Percentiles rank a stretch among this genome's conserved stretches.
Conservation (phyloP, 176 grass and related monocot species). For the Cocos nucifera region DNA sequence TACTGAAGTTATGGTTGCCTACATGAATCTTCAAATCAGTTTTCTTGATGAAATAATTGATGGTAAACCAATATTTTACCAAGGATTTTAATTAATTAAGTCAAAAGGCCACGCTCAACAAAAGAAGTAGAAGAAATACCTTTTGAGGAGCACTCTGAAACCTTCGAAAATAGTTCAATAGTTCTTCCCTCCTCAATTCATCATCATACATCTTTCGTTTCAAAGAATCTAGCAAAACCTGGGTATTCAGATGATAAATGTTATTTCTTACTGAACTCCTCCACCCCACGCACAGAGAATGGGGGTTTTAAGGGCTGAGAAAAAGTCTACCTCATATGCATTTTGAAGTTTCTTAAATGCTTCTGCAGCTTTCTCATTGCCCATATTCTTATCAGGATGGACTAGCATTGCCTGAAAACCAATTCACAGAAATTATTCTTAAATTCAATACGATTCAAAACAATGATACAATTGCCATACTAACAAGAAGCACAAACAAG, state of each 20-base stretch:
- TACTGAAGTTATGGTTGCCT: no score
- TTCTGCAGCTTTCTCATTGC: slow-evolving; percentile 96
- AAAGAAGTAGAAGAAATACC: slow-evolving; percentile 34
- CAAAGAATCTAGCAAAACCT: slow-evolving; percentile 98
- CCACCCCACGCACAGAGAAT: no score
- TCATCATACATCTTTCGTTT: slow-evolving; percentile 96
- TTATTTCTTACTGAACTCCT: no score
- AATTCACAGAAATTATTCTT: slow-evolving; percentile 5
- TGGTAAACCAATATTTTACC: no score
- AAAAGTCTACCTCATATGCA: slow-evolving; percentile 76
- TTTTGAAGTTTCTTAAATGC: slow-evolving; percentile 99
- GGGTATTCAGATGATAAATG: slow-evolving; percentile 22
- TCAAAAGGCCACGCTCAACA: neutral
- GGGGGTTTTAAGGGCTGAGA: neutral
- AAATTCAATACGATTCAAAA: no score
- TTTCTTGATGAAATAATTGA: no score
- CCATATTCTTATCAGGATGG: slow-evolving; percentile 99
- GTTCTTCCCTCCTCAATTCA: slow-evolving; percentile 83
- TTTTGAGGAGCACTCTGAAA: slow-evolving; percentile 80
- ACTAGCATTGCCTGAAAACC: slow-evolving; percentile 97
- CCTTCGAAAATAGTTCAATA: slow-evolving; percentile 75
- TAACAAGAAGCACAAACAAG: no score
- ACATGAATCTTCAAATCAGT: no score
- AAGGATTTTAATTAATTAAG: no score
- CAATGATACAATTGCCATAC: no score